Percentiles rank a stretch among this genome's conserved stretches.
Evolutionary conservation across 805 yeast species (phyloP).

Genomic region (Starmera dryadoides): DNA sequence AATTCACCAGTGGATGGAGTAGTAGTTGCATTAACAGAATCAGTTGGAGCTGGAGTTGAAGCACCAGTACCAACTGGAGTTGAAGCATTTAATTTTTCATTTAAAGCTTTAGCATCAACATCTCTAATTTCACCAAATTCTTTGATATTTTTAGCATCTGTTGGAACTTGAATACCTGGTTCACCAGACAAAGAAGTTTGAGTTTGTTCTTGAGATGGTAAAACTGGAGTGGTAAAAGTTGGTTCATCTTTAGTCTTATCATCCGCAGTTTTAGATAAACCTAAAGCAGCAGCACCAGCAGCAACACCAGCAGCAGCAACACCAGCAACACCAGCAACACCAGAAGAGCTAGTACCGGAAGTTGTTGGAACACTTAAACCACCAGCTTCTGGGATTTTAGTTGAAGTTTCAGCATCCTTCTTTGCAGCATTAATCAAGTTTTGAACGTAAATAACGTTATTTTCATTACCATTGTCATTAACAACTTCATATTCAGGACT

Average conservation of each 20-base stretch:
- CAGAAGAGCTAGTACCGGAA: slow-evolving; percentile 10
- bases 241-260: background rate
- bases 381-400: slow-evolving; percentile 40
- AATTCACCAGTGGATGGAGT: slow-evolving; percentile 12
- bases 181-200: slow-evolving; percentile 45
- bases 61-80: background rate
- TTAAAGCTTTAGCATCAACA: slow-evolving; percentile 54
- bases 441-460: slow-evolving; percentile 26
- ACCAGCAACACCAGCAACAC: slow-evolving; percentile 18
- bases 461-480: slow-evolving; percentile 34
- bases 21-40: slow-evolving; percentile 4
- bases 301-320: slow-evolving; percentile 20
- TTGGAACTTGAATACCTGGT: slow-evolving; percentile 63
- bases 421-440: slow-evolving; percentile 13
- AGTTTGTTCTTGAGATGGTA: slow-evolving; percentile 36
- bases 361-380: slow-evolving; percentile 26
- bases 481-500: slow-evolving; percentile 33
- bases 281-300: slow-evolving; percentile 5
- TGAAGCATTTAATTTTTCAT: slow-evolving; percentile 29
- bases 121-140: slow-evolving; percentile 54
- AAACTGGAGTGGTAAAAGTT: slow-evolving; percentile 30
- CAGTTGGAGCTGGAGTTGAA: background rate
- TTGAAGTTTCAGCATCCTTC: slow-evolving; percentile 20
- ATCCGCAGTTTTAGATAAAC: background rate
- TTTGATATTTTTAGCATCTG: slow-evolving; percentile 52